phyloP scores from a whole-genome alignment of 176 grass and related monocot species.

The Oryza officinalis region DNA sequence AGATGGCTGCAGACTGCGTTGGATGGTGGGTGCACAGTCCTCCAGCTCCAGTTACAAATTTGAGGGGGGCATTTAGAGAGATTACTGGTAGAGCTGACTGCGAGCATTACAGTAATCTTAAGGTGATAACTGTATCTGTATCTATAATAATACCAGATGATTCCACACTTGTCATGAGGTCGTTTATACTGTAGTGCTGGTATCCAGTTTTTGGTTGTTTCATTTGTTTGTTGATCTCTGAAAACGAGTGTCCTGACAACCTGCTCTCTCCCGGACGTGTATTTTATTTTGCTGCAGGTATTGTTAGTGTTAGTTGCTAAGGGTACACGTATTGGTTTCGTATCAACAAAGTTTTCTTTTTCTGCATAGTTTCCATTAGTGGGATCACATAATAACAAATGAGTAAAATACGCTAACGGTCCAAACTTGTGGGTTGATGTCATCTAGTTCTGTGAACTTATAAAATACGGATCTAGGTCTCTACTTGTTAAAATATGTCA shows the following conservation, averaged over 20 bases:
- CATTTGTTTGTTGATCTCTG: not conserved
- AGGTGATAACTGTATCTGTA: constrained; percentile 7
- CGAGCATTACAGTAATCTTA: not conserved
- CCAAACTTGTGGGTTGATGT: no score
- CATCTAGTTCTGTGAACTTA: no score
- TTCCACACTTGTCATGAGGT: not conserved
- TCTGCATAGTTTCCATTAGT: no score
- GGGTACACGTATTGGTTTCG: no score
- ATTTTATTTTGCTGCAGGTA: no score
- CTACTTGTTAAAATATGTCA: no score
- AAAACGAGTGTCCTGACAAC: not conserved
- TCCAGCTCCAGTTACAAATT: not conserved
- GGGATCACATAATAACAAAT: no score
- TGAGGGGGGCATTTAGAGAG: not conserved
- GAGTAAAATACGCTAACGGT: no score
- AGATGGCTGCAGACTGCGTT: not conserved
- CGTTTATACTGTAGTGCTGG: not conserved
- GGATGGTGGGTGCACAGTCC: not conserved
- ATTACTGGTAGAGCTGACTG: not conserved
- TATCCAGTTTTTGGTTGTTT: not conserved
- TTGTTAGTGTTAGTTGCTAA: no score
- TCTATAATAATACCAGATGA: not conserved
- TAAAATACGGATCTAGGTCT: no score
- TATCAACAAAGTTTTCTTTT: no score
- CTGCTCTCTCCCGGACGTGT: no score